Base-by-base conservation (phyloP, 2,329 filamentous ascomycete species). In the Pseudohalonectria lignicola region DNA sequence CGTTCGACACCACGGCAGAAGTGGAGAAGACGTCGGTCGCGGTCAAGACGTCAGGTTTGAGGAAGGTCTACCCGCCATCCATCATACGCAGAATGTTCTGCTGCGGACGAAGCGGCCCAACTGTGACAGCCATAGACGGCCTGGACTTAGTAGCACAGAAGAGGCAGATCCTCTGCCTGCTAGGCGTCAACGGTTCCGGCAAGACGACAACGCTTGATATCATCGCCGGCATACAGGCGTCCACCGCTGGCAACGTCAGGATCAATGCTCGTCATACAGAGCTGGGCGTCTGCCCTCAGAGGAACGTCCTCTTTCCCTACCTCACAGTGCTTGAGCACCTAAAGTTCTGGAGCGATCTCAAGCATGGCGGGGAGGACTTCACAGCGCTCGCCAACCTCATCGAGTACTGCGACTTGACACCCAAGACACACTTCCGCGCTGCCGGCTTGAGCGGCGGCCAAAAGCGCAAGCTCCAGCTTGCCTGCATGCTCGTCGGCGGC, bases 401-500 rank as follows among this genome's bases (percentile, higher is more conserved):
- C 36, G 60, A 61, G 5, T 69, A 76, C 1, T 79, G 92, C 45
- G 90, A 94, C 53, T 69, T 95, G 2, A 71, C 71, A 17, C 69
- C 75, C 37, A 95, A 95, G 60, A 63, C 77, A 28, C 73, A 76
- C 21, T 82, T 87, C 0, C 66, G 69, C 42, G 75, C 86, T 1
- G 79, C 77, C 52, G 92, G 86, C 1, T 66, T 95, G 1, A 94
- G 86, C 2, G 88, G 88, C 8, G 88, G 88, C 1, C 88, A 95
- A 57, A 94, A 94, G 61, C 70, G 88, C 37, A 95, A 95, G 56
- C 67, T 94, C 5, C 88, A 95, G 56, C 68, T 95, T 3, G 87
- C 86, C 5, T 90, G 94, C 77, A 94, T 94, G 86, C 78, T 95
- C 48, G 92, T 86, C 4, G 88, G 90, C 43, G 87, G 86, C 12